Base-by-base conservation (phyloP, 2,329 filamentous ascomycete genomes). In the Trichoderma atroviride region DNA sequence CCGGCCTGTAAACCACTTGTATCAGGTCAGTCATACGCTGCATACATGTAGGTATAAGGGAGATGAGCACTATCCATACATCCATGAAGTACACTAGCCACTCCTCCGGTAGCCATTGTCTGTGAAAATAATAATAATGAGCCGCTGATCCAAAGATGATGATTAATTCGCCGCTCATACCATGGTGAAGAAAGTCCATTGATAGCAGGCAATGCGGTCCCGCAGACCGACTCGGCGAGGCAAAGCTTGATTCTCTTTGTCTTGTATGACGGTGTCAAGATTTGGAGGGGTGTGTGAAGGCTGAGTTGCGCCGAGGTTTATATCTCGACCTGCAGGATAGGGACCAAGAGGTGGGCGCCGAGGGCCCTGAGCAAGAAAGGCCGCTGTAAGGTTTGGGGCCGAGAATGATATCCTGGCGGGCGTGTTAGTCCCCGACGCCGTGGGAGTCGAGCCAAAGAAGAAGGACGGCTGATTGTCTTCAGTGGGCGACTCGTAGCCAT, bases 111-210 rank as follows among this genome's bases (percentile, higher is more conserved):
- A 2, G 86, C 86, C 84, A 86, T 77, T 63, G 74, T 79, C 76
- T 68, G 4, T 13, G 10, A 4, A 35, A 13, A 40, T 27, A 10
- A 10, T n/a, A 9, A 9, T 33, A 22, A 33, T 68, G 57, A 68
- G 64, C 52, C 24, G 27, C 14, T 19, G 50, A 27, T 50, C 27
- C 27, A 33, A 37, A 22, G 19, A 27, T 5, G 43, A 37, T 13
- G n/a, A 11, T 24, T 27, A 5, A 27, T 47, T 55, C 7, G 19
- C 24, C 14, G 10, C 55, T 2, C 69, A 13, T 68, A 70, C 69
- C 69, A 86, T 85, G 27, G 91, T 92, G 75, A 94, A 95, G 85
- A 89, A 95, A 0, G 91, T 93, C 92, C 92, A 95, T 73, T 82
- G 82, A 71, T 84, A 83, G 70, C 84, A 87, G 52, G 81, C 82